Base-by-base conservation (phyloP, 352 stramenopile species). In the Phytophthora hybrid region DNA sequence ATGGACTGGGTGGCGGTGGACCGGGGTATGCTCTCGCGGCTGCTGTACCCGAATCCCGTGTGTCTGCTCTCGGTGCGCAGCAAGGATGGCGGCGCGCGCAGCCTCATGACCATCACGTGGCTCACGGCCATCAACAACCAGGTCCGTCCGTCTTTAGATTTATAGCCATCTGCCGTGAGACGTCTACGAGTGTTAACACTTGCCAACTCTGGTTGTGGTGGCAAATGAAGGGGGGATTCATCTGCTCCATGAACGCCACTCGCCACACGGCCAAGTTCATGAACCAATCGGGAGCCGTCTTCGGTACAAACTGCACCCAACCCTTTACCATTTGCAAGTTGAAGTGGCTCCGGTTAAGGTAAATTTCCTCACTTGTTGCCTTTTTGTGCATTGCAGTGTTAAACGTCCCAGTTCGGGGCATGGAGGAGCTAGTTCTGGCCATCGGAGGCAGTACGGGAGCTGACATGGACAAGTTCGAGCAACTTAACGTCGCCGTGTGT, bases 81-180 rank as follows among this genome's bases (percentile, higher is more conserved):
- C 32, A 61, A 39, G 3, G 69, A 81, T 54, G 73, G 66, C 14
- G 46, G 18, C 16, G 9, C 47, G 23, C 77, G 71, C 53, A 91
- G 71, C 29, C 80, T 94, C 71, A 97, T 97, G 90, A 91, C 88
- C 26, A 91, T 97, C 66, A 94, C 88, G 23, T 97, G 90, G 90
- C 81, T 95, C 54, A 95, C 90, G n/a, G 77, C 87, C 19, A 90
- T 95, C 63, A 95, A 95, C 81, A 97, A 97, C 77, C 80, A 94
- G 73, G 88, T 93, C 8, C 11, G 88, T 93, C 8, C 11, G 39
- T 13, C 16, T 9, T 23, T 53, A 21, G 21, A 18, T 18, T 16
- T 23, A 14, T 19, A 18, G 53, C 39, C 54, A 62, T 53, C 16
- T 63, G 34, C 31, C 34, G 19, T 54, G 44, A 65, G 10, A 54